A percentile compares a stretch with the other conserved stretches of the same genome.
These are phyloP conservation scores for Melaleuca alternifolia DNA, from an alignment of 345 rosid genomes.

Conservation along the genomic window DNA sequence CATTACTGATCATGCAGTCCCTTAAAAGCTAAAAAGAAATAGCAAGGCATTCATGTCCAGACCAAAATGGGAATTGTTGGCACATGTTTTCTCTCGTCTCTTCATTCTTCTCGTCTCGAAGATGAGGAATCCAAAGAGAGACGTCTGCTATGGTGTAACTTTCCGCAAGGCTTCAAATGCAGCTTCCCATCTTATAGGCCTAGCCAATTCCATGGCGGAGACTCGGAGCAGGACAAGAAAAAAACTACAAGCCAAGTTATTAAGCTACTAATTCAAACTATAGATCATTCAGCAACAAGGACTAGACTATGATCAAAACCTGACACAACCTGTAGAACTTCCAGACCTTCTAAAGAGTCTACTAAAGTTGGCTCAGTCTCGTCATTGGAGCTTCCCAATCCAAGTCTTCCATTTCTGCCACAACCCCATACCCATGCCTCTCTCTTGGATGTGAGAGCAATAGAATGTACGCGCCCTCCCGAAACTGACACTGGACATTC, in stretches of 20 bases:
- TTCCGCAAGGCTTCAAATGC: not conserved
- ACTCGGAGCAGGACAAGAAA: not conserved
- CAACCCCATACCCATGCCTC: conserved; percentile 88
- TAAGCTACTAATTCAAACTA: not conserved
- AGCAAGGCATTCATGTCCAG: not conserved
- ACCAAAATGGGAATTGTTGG: not conserved
- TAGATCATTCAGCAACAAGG: conserved; percentile 26
- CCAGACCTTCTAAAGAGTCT: conserved; percentile 41
- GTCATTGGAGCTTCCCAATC: conserved; percentile 64
- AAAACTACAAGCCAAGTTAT: not conserved
- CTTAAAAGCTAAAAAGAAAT: not conserved
- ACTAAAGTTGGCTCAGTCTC: conserved; percentile 54
- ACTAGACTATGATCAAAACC: conserved; percentile 82
- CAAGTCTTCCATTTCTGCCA: conserved; percentile 78
- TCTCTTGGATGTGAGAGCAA: conserved; percentile 48
- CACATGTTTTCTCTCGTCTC: not conserved
- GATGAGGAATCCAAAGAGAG: not conserved
- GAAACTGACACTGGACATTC: conserved; percentile 41
- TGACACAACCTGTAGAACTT: conserved; percentile 49
- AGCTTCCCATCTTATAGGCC: not conserved
- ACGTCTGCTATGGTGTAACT: not conserved
- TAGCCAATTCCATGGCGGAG: not conserved
- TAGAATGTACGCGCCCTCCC: conserved; percentile 72
- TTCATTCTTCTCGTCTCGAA: not conserved
- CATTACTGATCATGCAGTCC: not conserved